Base-by-base conservation (phyloP, 164 flowering plant genomes). In the Magnolia changhungtana region DNA sequence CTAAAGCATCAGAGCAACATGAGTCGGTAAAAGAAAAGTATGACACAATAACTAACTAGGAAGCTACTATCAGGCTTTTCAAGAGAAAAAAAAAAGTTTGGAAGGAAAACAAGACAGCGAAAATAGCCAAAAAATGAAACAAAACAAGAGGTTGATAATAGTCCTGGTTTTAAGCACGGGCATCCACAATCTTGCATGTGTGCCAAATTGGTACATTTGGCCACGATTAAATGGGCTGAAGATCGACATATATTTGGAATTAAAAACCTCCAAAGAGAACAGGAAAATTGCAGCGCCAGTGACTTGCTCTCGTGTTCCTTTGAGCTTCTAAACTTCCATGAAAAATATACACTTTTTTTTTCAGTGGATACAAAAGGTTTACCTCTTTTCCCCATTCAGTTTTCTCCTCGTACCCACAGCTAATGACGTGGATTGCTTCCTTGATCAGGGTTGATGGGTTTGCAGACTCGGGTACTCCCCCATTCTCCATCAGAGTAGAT, bases 381-480 rank as follows among this genome's bases (percentile, higher is more conserved):
- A 83, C 98, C 95, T 96, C 99, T 87, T 92, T 93, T 37, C 99
- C 99, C 99, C 99, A 96, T 75, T 83, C 95, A 20, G 96, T 96
- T 85, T 94, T 96, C 86, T 96, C 98, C 86, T 96, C 99, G 74
- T 96, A 94, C 21, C 99, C 91, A 79, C 99, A 96, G 81, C 99
- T 84, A 78, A 96, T 96, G 71, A 94, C 99, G 76, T 94, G 99
- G 80, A 96, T 96, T 75, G 99, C 97, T 84, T 96, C 98, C 76
- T 84, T 89, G 82, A 96, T 94, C 71, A 96, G 84, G 24, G 86
- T 89, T 8, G 99, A 84, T 6, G 97, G 86, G 76, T 92, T 87
- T 51, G 84, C 86, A 76, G 95, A 91, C 13, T 96, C 98, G 50
- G 99, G 80, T 4, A 92, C 86, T 76, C 99, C 99, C 74, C 98